Base-by-base conservation (phyloP, 805 yeast genomes). In the Starmerella potacharoeniae region DNA sequence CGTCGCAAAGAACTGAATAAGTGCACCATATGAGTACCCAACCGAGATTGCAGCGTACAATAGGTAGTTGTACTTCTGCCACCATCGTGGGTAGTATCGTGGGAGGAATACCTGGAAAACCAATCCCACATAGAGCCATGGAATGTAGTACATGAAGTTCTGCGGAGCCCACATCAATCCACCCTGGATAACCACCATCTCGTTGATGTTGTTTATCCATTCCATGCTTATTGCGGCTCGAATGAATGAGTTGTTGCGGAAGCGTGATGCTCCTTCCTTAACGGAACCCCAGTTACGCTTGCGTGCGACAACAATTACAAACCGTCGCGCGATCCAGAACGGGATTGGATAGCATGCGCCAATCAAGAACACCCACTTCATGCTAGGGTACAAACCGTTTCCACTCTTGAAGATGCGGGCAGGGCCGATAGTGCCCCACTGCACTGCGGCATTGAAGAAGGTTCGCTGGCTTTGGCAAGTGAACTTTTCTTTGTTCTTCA, bases 321-420 rank as follows among this genome's bases (percentile, higher is more conserved):
- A 46, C 7, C 46, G 39, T 6, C 61, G 57, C 2, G 30, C 51
- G 3, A 56, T 34, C 52, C 60, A 53, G 34, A 60, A 55, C 14
- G 58, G 48, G 36, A 52, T 48, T 3, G 62, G 56, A 40, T 52
- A 57, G 64, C 73, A 46, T 0, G 65, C 66, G 7, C 86, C 86
- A 55, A 80, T 70, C 40, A 82, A 68, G 72, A 82, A 83, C 59
- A 83, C 77, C 76, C 79, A 82, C 64, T 78, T 77, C 58, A 82
- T 68, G 8, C 75, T 70, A 1, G 87, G 86, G 61, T 82, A 82
- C 9, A 81, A 63, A 0, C 78, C 78, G 17, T 43, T 43, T 13
- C 48, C 36, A 9, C 37, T 44, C 54, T 75, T 70, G 54, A 69
- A 69, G 30, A 67, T 60, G 4, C 68, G 62, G 2, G 41, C 41